These are phyloP conservation scores for Trichomonas gallinae DNA, from an alignment of 208 protist genomes.

Conservation along the genomic window DNA sequence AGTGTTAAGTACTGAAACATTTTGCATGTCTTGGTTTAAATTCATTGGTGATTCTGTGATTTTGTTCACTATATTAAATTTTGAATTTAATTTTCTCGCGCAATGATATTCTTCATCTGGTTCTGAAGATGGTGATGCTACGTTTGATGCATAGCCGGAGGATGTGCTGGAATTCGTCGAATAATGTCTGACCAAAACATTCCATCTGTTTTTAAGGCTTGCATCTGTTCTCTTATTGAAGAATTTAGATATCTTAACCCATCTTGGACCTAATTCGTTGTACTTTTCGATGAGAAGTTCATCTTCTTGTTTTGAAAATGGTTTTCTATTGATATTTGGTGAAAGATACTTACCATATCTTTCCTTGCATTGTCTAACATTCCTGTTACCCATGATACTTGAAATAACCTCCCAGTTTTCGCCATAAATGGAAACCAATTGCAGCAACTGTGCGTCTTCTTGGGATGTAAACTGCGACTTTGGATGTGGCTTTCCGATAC, in stretches of 20 bases:
- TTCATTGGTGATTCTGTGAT: too few relatives aligned
- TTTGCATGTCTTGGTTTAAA: too few relatives aligned
- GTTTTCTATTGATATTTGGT: not conserved
- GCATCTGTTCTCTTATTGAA: not conserved
- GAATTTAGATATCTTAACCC: not conserved
- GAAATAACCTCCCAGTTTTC: not conserved
- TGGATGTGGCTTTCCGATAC: not conserved
- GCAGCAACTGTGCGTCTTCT: not conserved
- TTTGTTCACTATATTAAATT: too few relatives aligned
- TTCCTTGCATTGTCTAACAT: not conserved
- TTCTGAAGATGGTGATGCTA: not conserved
- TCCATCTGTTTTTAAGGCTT: not conserved
- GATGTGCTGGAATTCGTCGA: not conserved
- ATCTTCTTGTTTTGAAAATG: not conserved
- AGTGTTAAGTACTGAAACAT: too few relatives aligned
- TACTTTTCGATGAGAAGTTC: not conserved
- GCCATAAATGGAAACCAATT: not conserved
- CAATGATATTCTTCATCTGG: not conserved
- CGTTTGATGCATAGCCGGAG: not conserved
- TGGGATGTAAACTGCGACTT: not conserved
- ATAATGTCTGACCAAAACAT: not conserved
- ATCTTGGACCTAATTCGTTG: not conserved
- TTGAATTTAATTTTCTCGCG: too few relatives aligned
- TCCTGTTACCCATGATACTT: not conserved
- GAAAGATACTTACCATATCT: not conserved